These are phyloP conservation scores for Limonomyces culmigenus DNA, from an alignment of 1,284 basidiomycete species.

Conservation along the genomic window DNA sequence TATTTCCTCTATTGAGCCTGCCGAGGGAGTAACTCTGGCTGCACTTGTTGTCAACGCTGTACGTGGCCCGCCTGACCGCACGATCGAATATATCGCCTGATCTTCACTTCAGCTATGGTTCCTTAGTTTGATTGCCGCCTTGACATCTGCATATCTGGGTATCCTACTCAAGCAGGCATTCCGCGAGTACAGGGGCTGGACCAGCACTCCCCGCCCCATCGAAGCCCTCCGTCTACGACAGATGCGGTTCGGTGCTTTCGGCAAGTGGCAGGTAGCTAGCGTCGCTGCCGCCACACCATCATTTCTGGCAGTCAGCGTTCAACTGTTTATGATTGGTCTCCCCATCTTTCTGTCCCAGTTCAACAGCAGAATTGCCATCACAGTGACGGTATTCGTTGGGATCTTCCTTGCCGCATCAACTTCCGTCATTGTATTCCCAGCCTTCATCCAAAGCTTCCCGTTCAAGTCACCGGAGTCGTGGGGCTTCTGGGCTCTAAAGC, in stretches of 20 bases:
- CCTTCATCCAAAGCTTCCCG: no score
- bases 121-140: conserved; percentile 3
- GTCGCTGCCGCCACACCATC: conserved; percentile 2
- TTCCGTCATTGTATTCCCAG: no score
- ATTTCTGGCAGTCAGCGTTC: conserved; percentile 4
- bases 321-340: conserved; percentile 7
- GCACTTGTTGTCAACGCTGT: neutral
- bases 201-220: conserved; percentile 1
- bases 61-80: conserved; percentile 1
- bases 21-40: neutral
- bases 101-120: no score
- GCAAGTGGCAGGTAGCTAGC: conserved; percentile 1
- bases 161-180: conserved; percentile 5
- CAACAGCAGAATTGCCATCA: no score
- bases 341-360: neutral
- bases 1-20: neutral
- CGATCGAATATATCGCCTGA: no score
- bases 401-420: no score
- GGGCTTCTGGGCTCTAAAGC: no score
- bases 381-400: no score
- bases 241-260: conserved; percentile 4
- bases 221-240: conserved; percentile 3
- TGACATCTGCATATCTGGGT: conserved; percentile 3
- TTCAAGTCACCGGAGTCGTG: no score
- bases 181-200: conserved; percentile 4